Evolutionary conservation across 2,329 filamentous ascomycete genomes (phyloP).

Genomic region (Ophiostoma ulmi): DNA sequence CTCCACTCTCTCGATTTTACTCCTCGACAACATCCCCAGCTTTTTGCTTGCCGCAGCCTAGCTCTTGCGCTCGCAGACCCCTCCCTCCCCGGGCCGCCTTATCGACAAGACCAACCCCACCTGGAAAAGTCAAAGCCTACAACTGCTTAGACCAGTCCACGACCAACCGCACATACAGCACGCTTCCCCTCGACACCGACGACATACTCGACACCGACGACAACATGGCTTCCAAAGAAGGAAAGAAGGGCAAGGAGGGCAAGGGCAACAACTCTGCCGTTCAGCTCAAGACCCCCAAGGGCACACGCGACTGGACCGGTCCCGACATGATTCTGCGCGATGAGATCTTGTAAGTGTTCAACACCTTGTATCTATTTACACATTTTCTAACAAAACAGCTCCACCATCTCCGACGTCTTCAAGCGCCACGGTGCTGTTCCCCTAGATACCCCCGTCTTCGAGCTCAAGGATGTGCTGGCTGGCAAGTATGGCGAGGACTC

Average conservation of each 20-base stretch:
- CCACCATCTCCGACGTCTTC: constrained; percentile 29
- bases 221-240: constrained; percentile 27
- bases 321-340: constrained; percentile 64
- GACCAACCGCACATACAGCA: constrained; percentile 4
- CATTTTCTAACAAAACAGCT: constrained; percentile 22
- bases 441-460: constrained; percentile 70
- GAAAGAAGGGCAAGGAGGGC: constrained; percentile 19
- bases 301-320: constrained; percentile 66
- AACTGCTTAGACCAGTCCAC: neutral
- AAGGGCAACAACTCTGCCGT: constrained; percentile 28
- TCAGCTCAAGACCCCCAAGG: constrained; percentile 70
- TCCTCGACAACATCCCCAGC: neutral
- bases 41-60: constrained; percentile 7
- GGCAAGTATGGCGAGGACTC: constrained; percentile 61
- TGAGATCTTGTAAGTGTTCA: constrained; percentile 50
- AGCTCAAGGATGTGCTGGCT: constrained; percentile 64
- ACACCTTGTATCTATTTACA: neutral
- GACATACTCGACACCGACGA: constrained; percentile 3
- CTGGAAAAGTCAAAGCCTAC: constrained; percentile 7
- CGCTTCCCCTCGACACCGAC: neutral
- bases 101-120: constrained; percentile 15
- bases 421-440: constrained; percentile 62
- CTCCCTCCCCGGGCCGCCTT: constrained; percentile 1
- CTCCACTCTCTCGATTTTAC: neutral
- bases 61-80: constrained; percentile 11